phyloP scores from a whole-genome alignment of 495 filamentous ascomycete species.

The Chaetomium tenue region DNA sequence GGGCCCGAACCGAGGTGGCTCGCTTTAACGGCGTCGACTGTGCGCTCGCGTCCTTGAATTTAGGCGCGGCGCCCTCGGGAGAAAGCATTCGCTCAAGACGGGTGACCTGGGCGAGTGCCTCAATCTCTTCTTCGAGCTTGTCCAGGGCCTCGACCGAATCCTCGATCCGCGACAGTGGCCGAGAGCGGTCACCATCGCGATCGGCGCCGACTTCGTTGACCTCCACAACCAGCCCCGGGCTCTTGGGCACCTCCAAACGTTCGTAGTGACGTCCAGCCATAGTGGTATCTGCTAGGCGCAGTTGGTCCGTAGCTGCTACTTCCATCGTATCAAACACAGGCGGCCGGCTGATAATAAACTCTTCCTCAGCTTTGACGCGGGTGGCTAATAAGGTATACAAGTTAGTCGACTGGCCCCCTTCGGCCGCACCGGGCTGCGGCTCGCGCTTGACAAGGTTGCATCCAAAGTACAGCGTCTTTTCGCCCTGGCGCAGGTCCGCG shows the following conservation, averaged over 20 bases:
- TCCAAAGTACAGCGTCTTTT: slow-evolving; percentile 42
- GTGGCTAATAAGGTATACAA: slow-evolving; percentile 40
- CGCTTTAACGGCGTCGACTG: slow-evolving; percentile 22
- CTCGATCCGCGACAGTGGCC: slow-evolving; percentile 57
- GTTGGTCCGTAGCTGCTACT: not conserved
- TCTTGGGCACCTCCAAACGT: not conserved
- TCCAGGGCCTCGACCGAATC: slow-evolving; percentile 69
- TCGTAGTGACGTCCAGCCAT: slow-evolving; percentile 6
- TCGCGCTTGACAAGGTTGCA: slow-evolving; percentile 46
- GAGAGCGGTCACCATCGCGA: slow-evolving; percentile 34
- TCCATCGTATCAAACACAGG: slow-evolving; percentile 8
- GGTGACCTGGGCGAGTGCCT: slow-evolving; percentile 49
- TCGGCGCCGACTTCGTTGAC: slow-evolving; percentile 1
- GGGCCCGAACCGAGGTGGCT: slow-evolving; percentile 23
- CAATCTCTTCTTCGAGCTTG: slow-evolving; percentile 65
- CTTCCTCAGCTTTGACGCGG: slow-evolving; percentile 30
- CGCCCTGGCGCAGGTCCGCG: slow-evolving; percentile 17
- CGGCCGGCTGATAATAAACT: slow-evolving; percentile 9
- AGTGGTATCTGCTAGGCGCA: not conserved
- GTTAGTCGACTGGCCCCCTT: slow-evolving; percentile 24
- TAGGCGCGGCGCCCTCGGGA: slow-evolving; percentile 24
- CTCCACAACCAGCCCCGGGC: not conserved
- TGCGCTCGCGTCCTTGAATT: not conserved
- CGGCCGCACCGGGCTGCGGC: slow-evolving; percentile 21
- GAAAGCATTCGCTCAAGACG: slow-evolving; percentile 41